Conservation (phyloP, 148 eudicot species). For the Silene uniflora region DNA sequence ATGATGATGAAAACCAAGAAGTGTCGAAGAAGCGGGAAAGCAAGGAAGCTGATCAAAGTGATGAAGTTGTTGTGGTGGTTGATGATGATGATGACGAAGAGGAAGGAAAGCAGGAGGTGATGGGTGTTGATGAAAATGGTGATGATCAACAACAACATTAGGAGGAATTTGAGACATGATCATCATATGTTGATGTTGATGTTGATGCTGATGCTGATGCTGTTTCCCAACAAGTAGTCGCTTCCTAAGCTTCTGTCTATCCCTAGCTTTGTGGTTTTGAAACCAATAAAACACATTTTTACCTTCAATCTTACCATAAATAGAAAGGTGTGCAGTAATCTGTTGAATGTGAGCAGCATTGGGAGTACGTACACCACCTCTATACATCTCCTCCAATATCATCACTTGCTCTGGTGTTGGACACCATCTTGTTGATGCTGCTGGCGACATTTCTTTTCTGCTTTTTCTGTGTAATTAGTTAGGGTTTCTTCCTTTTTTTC, state of each 20-base stretch:
- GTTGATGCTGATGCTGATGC: conserved; percentile 9
- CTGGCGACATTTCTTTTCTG: conserved; percentile 32
- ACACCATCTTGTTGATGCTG: conserved; percentile 69
- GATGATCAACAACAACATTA: neutral
- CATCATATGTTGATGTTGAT: neutral
- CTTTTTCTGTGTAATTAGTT: no score
- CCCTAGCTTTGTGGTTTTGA: conserved; percentile 91
- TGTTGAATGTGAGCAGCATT: conserved; percentile 75
- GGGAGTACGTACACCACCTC: conserved; percentile 66
- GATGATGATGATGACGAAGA: neutral
- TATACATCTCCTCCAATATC: conserved; percentile 84
- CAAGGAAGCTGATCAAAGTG: conserved; percentile 15
- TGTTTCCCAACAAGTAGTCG: conserved; percentile 27
- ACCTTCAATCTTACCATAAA: conserved; percentile 77
- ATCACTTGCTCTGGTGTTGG: conserved; percentile 89
- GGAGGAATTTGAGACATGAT: neutral
- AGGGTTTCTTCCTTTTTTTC: neutral
- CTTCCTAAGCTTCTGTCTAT: conserved; percentile 61
- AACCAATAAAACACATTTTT: conserved; percentile 95
- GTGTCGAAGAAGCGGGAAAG: neutral
- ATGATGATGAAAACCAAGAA: neutral
- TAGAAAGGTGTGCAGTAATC: conserved; percentile 69
- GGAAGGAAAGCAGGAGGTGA: neutral
- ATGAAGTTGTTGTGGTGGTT: neutral
- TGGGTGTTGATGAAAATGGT: neutral